These are phyloP conservation scores for Fusarium haematococcum DNA, from an alignment of 2,329 filamentous ascomycete species.

Conservation along the genomic window DNA sequence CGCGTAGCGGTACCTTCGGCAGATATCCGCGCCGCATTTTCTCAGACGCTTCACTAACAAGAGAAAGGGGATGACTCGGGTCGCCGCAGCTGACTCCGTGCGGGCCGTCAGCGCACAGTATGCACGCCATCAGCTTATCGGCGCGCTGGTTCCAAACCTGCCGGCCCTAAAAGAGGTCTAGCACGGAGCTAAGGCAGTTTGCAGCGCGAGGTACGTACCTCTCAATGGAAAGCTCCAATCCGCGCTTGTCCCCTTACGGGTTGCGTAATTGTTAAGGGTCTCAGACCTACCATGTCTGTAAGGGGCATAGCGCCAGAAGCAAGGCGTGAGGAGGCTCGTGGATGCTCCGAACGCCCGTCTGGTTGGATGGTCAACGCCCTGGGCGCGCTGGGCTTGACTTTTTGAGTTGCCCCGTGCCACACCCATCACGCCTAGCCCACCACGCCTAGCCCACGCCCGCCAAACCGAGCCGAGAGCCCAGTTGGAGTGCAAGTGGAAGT, in stretches of 20 bases:
- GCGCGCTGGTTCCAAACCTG: conserved; percentile 37
- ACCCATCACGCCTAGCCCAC: conserved; percentile 2
- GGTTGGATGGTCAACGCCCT: conserved; percentile 43
- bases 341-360: conserved; percentile 26
- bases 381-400: conserved; percentile 11
- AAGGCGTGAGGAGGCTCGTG: conserved; percentile 18
- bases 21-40: conserved; percentile 18
- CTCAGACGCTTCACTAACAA: conserved; percentile 1
- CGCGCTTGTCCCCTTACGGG: conserved; percentile 38
- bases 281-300: conserved; percentile 21
- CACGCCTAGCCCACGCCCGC: conserved; percentile 9
- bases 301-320: conserved; percentile 26
- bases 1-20: conserved; percentile 28
- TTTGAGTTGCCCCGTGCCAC: conserved; percentile 39
- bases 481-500: conserved; percentile 7
- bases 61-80: background rate
- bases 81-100: conserved; percentile 27
- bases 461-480: conserved; percentile 25
- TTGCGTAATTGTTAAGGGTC: conserved; percentile 41
- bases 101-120: conserved; percentile 31
- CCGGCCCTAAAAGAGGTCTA: conserved; percentile 41
- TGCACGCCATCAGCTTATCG: conserved; percentile 47
- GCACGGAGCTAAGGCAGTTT: conserved; percentile 29
- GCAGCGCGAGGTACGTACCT: conserved; percentile 36
- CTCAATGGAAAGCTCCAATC: conserved; percentile 14